Conservation (phyloP, 768 basidiomycete genomes). For the Baorangia bicolor region DNA sequence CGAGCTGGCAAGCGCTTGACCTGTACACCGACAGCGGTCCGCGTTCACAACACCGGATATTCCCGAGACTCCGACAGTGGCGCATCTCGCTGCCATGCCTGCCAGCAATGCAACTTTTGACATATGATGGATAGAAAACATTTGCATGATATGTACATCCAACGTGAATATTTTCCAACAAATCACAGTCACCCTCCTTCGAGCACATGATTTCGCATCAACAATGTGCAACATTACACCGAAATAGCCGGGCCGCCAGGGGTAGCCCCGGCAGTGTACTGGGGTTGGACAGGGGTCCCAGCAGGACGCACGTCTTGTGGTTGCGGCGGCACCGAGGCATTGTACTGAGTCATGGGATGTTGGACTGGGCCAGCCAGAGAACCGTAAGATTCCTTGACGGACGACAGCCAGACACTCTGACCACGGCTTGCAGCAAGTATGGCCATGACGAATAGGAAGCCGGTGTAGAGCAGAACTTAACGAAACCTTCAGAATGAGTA, state of each 20-base stretch:
- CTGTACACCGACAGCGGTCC: conserved; percentile 4
- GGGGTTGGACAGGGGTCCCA: neutral
- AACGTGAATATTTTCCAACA: too few relatives aligned
- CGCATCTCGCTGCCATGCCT: too few relatives aligned
- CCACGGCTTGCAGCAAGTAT: conserved; percentile 30
- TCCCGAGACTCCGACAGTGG: conserved; percentile 35
- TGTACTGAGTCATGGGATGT: conserved; percentile 19
- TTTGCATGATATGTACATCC: neutral
- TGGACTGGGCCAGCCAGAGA: conserved; percentile 6
- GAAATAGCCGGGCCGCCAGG: neutral
- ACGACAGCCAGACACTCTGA: conserved; percentile 30
- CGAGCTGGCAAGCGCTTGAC: conserved; percentile 18
- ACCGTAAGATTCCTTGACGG: conserved; percentile 33
- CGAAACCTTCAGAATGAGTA: neutral
- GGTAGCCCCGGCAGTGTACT: neutral
- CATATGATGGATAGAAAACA: neutral
- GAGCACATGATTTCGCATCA: neutral
- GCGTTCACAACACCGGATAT: conserved; percentile 20
- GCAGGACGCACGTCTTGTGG: neutral
- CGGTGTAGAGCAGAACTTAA: conserved; percentile 35
- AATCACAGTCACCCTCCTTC: neutral
- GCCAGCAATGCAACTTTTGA: neutral
- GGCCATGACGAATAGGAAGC: conserved; percentile 24
- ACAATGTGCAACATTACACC: neutral
- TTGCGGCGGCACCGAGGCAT: conserved; percentile 1